Conservation (phyloP, 371 early-diverging fungal genomes). For the Funneliformis caledonium region DNA sequence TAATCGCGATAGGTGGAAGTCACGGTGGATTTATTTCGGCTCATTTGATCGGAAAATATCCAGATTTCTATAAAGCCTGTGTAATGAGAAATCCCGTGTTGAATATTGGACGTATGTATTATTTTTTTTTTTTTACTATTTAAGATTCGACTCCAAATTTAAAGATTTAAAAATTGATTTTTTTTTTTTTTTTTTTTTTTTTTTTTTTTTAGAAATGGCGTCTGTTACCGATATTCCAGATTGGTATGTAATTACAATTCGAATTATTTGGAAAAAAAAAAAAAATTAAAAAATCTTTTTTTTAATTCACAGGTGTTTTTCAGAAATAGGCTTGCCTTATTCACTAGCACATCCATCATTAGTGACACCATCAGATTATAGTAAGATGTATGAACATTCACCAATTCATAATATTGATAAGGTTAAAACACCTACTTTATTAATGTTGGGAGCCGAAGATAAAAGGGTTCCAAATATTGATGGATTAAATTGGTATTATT, state of each 20-base stretch:
- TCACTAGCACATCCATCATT: constrained; percentile 50
- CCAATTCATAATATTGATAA: constrained; percentile 57
- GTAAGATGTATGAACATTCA: constrained; percentile 55
- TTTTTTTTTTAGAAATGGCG: constrained; percentile 49
- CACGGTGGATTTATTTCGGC: constrained; percentile 78
- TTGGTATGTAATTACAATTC: constrained; percentile 56
- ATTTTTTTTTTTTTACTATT: neutral
- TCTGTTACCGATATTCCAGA: constrained; percentile 70
- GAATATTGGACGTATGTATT: constrained; percentile 53
- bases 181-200: constrained; percentile 3
- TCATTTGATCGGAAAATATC: constrained; percentile 59
- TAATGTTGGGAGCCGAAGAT: constrained; percentile 68
- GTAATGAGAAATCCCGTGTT: constrained; percentile 78
- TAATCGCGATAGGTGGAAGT: constrained; percentile 67
- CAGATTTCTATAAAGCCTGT: constrained; percentile 62
- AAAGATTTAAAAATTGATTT: too few relatives aligned
- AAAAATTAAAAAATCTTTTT: neutral
- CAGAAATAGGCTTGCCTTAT: constrained; percentile 58
- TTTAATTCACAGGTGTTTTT: constrained; percentile 46
- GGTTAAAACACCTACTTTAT: constrained; percentile 64
- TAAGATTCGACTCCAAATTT: neutral
- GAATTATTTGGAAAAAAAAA: constrained; percentile 40
- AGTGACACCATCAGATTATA: constrained; percentile 56
- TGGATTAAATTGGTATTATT: constrained; percentile 53
- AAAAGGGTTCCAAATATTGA: constrained; percentile 74